Percentiles rank a stretch among this genome's conserved stretches.
These are phyloP conservation scores for Erythrophleum ivorense DNA, from an alignment of 331 rosid genomes.

Conservation along the genomic window DNA sequence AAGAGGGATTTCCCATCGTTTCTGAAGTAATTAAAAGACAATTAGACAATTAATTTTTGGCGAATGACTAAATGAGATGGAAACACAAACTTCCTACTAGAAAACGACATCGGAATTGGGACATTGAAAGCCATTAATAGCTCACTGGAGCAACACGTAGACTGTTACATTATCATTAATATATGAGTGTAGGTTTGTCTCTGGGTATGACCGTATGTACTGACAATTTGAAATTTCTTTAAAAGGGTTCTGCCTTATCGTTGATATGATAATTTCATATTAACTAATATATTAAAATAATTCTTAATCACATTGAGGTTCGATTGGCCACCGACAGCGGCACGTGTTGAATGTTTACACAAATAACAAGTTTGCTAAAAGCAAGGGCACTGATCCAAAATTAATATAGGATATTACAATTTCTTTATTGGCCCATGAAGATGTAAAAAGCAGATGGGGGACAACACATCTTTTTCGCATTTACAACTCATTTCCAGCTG, in stretches of 20 bases:
- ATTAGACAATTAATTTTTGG: neutral
- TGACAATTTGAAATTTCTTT: too few relatives aligned
- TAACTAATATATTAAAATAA: neutral
- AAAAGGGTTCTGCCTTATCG: neutral
- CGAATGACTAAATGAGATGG: neutral
- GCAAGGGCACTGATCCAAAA: neutral
- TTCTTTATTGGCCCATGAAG: neutral
- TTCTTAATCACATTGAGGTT: slow-evolving; percentile 15
- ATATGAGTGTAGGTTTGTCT: too few relatives aligned
- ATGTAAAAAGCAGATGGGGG: slow-evolving; percentile 36
- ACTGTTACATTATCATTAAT: neutral
- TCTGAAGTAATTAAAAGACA: neutral
- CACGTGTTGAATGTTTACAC: slow-evolving; percentile 43
- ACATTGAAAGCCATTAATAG: neutral
- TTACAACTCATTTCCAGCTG: slow-evolving; percentile 44
- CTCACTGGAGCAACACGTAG: neutral
- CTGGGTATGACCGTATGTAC: too few relatives aligned
- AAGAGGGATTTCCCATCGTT: slow-evolving; percentile 9
- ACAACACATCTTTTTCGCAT: neutral
- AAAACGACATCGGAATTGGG: neutral
- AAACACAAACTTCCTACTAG: neutral
- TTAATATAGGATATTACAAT: neutral
- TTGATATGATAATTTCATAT: slow-evolving; percentile 25
- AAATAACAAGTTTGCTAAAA: slow-evolving; percentile 14
- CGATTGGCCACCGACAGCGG: slow-evolving; percentile 48